Conservation (phyloP, 768 basidiomycete genomes). For the Boletus bicolor region DNA sequence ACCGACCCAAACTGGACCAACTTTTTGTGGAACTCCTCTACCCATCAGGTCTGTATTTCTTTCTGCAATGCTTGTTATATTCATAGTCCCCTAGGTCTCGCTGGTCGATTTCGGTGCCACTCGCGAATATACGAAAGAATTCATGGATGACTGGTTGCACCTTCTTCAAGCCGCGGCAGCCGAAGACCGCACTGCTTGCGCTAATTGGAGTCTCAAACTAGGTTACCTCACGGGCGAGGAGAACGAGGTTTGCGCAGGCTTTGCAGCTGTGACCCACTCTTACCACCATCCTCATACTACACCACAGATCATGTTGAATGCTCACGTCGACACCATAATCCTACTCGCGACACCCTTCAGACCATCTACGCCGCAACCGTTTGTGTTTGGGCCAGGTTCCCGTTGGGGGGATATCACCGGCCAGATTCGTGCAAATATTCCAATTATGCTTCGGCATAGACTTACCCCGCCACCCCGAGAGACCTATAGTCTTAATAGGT, state of each 20-base stretch:
- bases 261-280: neutral
- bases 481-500: constrained; percentile 93
- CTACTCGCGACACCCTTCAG: constrained; percentile 88
- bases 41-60: constrained; percentile 49
- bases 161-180: constrained; percentile 79
- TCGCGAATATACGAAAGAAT: constrained; percentile 75
- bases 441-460: constrained; percentile 84
- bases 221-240: constrained; percentile 92
- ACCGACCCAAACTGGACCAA: constrained; percentile 99
- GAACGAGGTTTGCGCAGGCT: constrained; percentile 52
- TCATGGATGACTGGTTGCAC: constrained; percentile 84
- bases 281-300: neutral
- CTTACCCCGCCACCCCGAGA: constrained; percentile 91
- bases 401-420: constrained; percentile 70
- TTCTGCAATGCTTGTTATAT: neutral
- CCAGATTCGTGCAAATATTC: constrained; percentile 76
- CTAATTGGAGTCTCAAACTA: constrained; percentile 70
- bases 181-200: constrained; percentile 64
- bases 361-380: constrained; percentile 58
- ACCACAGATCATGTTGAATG: constrained; percentile 69
- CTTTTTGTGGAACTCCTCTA: constrained; percentile 79
- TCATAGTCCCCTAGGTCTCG: constrained; percentile 50
- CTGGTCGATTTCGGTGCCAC: constrained; percentile 97
- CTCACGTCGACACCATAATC: constrained; percentile 80
- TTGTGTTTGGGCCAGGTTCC: constrained; percentile 70